Evolutionary conservation across 2,329 filamentous ascomycete species (phyloP).

Genomic region (Arthrobotrys musiformis): DNA sequence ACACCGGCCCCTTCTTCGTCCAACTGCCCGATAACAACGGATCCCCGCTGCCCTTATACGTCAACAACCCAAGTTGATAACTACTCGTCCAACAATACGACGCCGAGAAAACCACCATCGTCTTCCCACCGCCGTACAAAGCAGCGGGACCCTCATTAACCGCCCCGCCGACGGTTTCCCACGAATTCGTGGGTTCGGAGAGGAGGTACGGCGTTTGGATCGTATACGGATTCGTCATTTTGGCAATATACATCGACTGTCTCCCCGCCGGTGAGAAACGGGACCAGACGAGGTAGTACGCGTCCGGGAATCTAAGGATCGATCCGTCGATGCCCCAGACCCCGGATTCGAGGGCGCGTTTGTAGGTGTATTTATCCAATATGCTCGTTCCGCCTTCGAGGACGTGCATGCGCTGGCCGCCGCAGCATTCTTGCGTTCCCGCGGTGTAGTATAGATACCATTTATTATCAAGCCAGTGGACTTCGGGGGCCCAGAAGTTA

Average conservation of each 20-base stretch:
- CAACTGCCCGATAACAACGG: constrained; percentile 65
- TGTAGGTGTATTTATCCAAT: constrained; percentile 67
- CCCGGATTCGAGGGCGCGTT: constrained; percentile 63
- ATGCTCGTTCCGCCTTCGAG: constrained; percentile 68
- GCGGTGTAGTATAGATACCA: constrained; percentile 72
- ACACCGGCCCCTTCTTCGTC: constrained; percentile 68
- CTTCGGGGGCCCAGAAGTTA: constrained; percentile 69
- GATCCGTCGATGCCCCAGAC: constrained; percentile 70
- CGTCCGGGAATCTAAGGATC: constrained; percentile 65
- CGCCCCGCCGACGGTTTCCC: constrained; percentile 66
- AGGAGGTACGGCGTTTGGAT: constrained; percentile 66
- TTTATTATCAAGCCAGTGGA: constrained; percentile 57
- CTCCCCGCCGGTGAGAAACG: constrained; percentile 65
- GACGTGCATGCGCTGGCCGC: constrained; percentile 68
- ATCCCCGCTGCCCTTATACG: constrained; percentile 67
- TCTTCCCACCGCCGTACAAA: constrained; percentile 68
- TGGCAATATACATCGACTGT: constrained; percentile 64
- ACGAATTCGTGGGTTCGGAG: constrained; percentile 67
- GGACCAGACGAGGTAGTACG: constrained; percentile 69
- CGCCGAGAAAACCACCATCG: constrained; percentile 69
- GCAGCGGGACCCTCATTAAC: constrained; percentile 70
- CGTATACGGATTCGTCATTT: constrained; percentile 63
- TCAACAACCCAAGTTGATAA: constrained; percentile 69
- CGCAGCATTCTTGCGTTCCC: constrained; percentile 65
- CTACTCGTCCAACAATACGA: constrained; percentile 70